Conservation (phyloP, 345 rosid genomes). For the Jatropha curcas region DNA sequence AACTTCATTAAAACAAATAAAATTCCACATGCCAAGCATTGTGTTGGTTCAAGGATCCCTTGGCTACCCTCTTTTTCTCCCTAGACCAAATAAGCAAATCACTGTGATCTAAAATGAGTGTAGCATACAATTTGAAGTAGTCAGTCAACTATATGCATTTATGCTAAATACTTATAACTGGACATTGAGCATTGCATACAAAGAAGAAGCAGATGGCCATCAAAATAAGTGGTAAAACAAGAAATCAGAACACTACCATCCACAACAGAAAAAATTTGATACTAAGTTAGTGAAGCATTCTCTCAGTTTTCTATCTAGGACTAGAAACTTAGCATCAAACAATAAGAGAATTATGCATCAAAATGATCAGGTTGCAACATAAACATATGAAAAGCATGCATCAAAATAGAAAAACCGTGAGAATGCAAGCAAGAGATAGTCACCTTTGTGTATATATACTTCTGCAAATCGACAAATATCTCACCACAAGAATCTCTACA, state of each 20-base stretch:
- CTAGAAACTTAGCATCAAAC: not conserved
- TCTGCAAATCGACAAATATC: slow-evolving; percentile 83
- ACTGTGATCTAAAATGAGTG: not conserved
- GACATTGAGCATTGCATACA: not conserved
- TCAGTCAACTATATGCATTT: not conserved
- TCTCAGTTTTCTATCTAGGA: not conserved
- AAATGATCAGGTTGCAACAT: not conserved
- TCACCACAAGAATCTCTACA: slow-evolving; percentile 87
- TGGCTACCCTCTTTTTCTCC: not conserved
- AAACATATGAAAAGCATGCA: not conserved
- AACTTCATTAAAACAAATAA: not conserved
- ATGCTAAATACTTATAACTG: not conserved
- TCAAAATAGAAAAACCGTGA: not conserved
- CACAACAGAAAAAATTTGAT: not conserved
- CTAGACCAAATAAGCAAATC: not conserved
- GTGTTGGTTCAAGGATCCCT: not conserved
- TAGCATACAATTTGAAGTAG: not conserved
- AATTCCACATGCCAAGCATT: not conserved
- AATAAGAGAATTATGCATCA: too few relatives aligned
- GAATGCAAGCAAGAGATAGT: not conserved
- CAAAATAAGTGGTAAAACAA: not conserved
- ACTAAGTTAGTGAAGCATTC: not conserved
- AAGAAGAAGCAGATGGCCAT: not conserved
- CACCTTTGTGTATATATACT: slow-evolving; percentile 61
- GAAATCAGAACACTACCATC: not conserved